phyloP scores from a whole-genome alignment of 495 filamentous ascomycete species.

The Acidiella bohemica region DNA sequence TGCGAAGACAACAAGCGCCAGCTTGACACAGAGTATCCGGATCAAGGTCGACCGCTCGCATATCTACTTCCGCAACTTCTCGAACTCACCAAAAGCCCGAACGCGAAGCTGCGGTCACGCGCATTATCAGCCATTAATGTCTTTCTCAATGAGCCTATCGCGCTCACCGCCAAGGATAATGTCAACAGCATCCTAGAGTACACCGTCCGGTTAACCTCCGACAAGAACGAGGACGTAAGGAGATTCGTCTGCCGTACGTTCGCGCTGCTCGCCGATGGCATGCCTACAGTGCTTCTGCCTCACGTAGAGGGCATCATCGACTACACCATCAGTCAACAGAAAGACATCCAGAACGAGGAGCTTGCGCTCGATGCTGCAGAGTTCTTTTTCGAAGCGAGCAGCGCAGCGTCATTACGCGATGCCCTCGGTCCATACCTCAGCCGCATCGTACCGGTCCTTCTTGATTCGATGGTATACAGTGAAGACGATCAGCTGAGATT shows the following conservation, averaged over 20 bases:
- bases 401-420: constrained; percentile 63
- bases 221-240: constrained; percentile 63
- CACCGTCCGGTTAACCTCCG: constrained; percentile 66
- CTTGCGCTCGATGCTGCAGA: constrained; percentile 89
- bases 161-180: constrained; percentile 52
- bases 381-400: constrained; percentile 91
- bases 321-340: constrained; percentile 84
- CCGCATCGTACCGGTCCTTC: constrained; percentile 78
- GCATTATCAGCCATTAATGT: constrained; percentile 78
- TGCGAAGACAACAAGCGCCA: constrained; percentile 90
- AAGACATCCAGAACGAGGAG: constrained; percentile 70
- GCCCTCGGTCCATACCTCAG: constrained; percentile 61
- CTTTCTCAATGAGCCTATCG: constrained; percentile 70
- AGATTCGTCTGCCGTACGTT: constrained; percentile 88
- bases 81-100: constrained; percentile 61
- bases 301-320: constrained; percentile 81
- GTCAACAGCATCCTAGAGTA: constrained; percentile 70
- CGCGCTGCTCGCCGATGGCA: constrained; percentile 78
- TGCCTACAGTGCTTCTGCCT: constrained; percentile 77
- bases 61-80: constrained; percentile 86
- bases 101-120: constrained; percentile 59
- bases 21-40: constrained; percentile 72
- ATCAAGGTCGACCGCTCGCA: constrained; percentile 63
- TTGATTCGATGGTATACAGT: constrained; percentile 92
- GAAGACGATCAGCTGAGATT: constrained; percentile 81